Base-by-base conservation (phyloP, 352 stramenopile genomes). In the Pythium graminicola region DNA sequence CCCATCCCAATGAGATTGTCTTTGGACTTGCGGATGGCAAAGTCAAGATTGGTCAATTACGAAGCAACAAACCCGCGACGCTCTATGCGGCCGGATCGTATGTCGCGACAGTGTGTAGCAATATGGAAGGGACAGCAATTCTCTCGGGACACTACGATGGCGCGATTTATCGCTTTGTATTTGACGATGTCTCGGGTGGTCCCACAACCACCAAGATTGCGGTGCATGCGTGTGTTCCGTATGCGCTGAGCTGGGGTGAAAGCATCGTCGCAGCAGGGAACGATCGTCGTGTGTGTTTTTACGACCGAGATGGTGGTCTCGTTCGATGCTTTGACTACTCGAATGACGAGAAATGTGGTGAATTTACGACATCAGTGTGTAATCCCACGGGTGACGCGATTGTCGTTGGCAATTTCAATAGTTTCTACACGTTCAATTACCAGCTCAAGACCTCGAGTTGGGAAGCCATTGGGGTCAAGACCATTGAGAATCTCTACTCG, bases 1-100 rank as follows among this genome's bases (percentile, higher is more conserved):
- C 74, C 11, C 85, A 95, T 56, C 81, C 87, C 22, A 95, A 97
- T 39, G 91, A 98, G 60, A 77, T 98, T 28, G 76, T 97, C n/a
- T 98, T 97, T 57, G 93, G 93, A 3, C 70, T 97, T 23, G 86
- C 87, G 8, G 90, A 98, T 44, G 93, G 93, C 33, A 96, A 97
- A 53, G 85, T 98, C 39, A 97, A 97, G 57, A 60, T 97, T 42
- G 93, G 93, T 19, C 87, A 97, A 60, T 72, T 98, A 41, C 75
- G 85, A 29, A 95, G 83, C 61, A 97, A 98, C 73, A 98, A 97
- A 50, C 73, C 85, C 0, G 76, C 86, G 11, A 96, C 85, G 27
- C 66, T 97, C 3, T 98, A 97, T 57, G 63, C 76, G 4, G 77
- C 83, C 0, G 87, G 90, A 2, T 87, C 66, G 3, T 97, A 96